These are phyloP conservation scores for Myxozyma udenii DNA, from an alignment of 805 yeast genomes.

Conservation along the genomic window DNA sequence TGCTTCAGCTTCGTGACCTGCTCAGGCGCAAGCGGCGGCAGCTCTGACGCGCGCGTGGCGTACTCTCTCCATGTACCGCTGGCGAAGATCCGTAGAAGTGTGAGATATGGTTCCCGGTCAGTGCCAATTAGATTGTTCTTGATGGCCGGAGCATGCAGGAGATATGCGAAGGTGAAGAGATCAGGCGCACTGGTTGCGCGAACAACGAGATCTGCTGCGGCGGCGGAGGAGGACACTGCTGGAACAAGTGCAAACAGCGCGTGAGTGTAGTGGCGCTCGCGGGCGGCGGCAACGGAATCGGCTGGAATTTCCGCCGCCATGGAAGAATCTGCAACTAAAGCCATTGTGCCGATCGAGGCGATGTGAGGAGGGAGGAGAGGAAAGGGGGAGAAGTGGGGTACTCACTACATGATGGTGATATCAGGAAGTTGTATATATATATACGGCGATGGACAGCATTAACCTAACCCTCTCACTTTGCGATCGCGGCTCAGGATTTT, in stretches of 20 bases:
- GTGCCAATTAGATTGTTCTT: slow-evolving; percentile 3
- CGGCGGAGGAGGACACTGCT: slow-evolving; percentile 15
- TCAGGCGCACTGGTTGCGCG: slow-evolving; percentile 23
- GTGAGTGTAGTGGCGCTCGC: too few relatives aligned
- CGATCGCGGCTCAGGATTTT: too few relatives aligned
- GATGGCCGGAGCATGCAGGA: slow-evolving; percentile 5
- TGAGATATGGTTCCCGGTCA: neutral
- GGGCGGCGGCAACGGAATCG: too few relatives aligned
- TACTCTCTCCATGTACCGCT: slow-evolving; percentile 27
- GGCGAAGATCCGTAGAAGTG: slow-evolving; percentile 18
- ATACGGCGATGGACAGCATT: too few relatives aligned
- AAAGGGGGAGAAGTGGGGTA: too few relatives aligned
- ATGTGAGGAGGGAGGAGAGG: too few relatives aligned
- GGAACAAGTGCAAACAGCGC: slow-evolving; percentile 21
- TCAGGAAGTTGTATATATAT: too few relatives aligned
- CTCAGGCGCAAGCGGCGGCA: slow-evolving; percentile 13
- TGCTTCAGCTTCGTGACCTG: slow-evolving; percentile 24
- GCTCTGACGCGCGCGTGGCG: neutral
- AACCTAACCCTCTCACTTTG: too few relatives aligned
- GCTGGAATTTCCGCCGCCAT: too few relatives aligned
- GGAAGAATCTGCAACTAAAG: too few relatives aligned
- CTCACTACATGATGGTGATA: too few relatives aligned
- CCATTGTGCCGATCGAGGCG: too few relatives aligned
- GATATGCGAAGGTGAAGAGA: slow-evolving; percentile 12
- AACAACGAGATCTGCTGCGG: slow-evolving; percentile 21